Percentiles rank a stretch among this genome's conserved stretches.
Conservation (phyloP, 2,329 filamentous ascomycete species). For the Trichoderma pleuroti region DNA sequence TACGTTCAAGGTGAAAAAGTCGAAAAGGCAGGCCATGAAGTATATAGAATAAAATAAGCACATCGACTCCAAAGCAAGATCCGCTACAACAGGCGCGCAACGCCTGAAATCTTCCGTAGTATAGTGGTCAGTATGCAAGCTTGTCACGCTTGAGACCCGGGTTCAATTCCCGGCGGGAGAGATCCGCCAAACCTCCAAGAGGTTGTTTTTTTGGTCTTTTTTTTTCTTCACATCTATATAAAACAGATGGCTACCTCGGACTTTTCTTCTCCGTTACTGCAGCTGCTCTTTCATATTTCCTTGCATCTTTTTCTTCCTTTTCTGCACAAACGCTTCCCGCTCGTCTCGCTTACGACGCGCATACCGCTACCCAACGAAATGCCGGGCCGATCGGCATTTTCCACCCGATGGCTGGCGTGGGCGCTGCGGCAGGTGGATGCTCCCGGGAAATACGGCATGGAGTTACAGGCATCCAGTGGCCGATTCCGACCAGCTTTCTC, state of each 20-base stretch:
- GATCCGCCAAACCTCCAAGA: slow-evolving; percentile 14
- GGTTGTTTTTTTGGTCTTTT: slow-evolving; percentile 6
- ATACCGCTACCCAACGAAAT: background rate
- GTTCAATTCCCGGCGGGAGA: slow-evolving; percentile 26
- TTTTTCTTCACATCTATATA: slow-evolving; percentile 4
- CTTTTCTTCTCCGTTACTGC: background rate
- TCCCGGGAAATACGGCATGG: slow-evolving; percentile 15
- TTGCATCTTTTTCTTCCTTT: too few species aligned
- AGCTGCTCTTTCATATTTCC: background rate
- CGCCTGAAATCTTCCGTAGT: slow-evolving; percentile 23
- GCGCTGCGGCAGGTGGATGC: background rate
- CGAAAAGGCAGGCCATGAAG: too few species aligned
- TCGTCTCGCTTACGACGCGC: background rate
- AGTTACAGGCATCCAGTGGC: background rate
- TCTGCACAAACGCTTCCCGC: too few species aligned
- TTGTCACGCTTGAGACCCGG: slow-evolving; percentile 26
- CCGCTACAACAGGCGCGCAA: slow-evolving; percentile 18
- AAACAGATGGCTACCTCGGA: too few species aligned
- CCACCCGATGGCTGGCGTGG: background rate
- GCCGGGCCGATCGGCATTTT: slow-evolving; percentile 19
- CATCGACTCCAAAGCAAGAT: background rate
- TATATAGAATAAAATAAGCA: background rate
- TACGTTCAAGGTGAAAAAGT: background rate
- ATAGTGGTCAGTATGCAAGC: slow-evolving; percentile 27
- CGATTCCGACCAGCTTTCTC: background rate